Evolutionary conservation across 306 rosid species (phyloP).

Genomic region (Styphnolobium japonicum): DNA sequence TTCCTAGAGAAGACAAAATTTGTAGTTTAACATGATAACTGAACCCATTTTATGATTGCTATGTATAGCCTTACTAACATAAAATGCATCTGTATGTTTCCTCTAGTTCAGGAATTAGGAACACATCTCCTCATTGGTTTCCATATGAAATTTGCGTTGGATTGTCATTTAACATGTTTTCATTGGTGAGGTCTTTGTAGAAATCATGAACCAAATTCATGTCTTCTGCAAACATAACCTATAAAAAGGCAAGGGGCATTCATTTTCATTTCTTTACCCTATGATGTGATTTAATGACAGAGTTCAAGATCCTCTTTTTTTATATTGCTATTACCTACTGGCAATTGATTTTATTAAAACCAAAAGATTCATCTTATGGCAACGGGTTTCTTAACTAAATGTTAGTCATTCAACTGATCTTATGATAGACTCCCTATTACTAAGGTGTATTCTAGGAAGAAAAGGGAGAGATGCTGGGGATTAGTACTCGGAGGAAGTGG

Average conservation of each 20-base stretch:
- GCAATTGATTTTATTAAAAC: background rate
- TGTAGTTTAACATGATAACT: background rate
- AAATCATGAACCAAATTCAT: background rate
- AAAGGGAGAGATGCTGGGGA: too few species aligned
- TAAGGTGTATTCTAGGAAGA: too few species aligned
- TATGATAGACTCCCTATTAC: too few species aligned
- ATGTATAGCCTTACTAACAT: background rate
- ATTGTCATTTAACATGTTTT: background rate
- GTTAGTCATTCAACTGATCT: background rate
- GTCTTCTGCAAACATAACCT: background rate
- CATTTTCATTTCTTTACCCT: background rate
- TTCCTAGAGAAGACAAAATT: conserved; percentile 10
- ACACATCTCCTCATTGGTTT: background rate
- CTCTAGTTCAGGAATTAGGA: background rate
- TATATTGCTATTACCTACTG: background rate
- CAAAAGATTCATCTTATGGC: background rate
- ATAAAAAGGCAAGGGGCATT: background rate
- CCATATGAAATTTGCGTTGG: background rate
- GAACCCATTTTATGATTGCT: background rate
- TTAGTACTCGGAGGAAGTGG: too few species aligned
- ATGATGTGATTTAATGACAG: background rate
- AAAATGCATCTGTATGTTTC: background rate
- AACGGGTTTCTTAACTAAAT: background rate
- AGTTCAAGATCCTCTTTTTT: background rate
- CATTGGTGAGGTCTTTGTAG: background rate